Evolutionary conservation across 495 filamentous ascomycete genomes (phyloP).

Genomic region (Xylaria bambusicola): DNA sequence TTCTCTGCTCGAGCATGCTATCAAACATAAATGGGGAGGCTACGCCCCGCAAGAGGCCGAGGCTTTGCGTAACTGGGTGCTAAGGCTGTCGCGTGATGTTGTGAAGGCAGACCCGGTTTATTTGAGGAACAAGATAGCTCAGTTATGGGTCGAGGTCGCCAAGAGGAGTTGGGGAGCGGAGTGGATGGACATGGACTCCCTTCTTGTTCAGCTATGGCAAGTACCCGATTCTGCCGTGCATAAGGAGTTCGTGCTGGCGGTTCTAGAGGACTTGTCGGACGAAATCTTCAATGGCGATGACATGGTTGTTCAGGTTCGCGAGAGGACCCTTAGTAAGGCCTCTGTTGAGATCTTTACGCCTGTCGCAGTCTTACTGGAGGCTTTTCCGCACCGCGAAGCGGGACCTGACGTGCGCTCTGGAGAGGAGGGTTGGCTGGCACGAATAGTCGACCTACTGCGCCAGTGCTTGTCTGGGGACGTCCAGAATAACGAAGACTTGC

Average conservation of each 20-base stretch:
- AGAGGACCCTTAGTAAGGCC: conserved; percentile 78
- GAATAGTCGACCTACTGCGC: conserved; percentile 72
- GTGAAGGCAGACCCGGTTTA: conserved; percentile 75
- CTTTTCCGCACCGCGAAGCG: conserved; percentile 66
- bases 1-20: conserved; percentile 82
- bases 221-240: conserved; percentile 62
- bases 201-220: conserved; percentile 79
- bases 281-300: conserved; percentile 93
- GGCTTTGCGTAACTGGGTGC: conserved; percentile 69
- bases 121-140: conserved; percentile 90
- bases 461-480: conserved; percentile 68
- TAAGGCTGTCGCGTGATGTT: conserved; percentile 75
- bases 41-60: conserved; percentile 63
- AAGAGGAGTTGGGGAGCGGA: conserved; percentile 89
- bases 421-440: conserved; percentile 81
- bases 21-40: conserved; percentile 79
- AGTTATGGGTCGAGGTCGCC: conserved; percentile 91
- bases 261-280: conserved; percentile 92
- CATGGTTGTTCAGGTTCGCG: conserved; percentile 75
- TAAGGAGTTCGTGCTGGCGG: conserved; percentile 76
- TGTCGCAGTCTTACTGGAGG: conserved; percentile 66
- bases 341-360: conserved; percentile 94
- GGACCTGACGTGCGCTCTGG: conserved; percentile 67
- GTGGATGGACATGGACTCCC: conserved; percentile 92
- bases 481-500: conserved; percentile 62